Evolutionary conservation across 805 yeast species (phyloP).

Genomic region (Lipomyces kockii): DNA sequence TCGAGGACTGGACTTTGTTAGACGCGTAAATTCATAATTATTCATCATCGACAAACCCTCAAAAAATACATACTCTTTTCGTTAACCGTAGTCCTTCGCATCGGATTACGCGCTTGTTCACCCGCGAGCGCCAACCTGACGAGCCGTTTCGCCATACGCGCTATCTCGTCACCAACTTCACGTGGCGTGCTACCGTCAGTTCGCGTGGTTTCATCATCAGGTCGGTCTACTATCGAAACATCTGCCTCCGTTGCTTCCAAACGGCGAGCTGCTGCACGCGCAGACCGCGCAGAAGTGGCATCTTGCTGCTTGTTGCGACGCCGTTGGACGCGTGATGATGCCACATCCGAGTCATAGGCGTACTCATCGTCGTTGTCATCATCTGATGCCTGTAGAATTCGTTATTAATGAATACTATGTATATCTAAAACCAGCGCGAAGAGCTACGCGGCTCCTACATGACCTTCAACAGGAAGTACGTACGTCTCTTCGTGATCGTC

Average conservation of each 20-base stretch:
- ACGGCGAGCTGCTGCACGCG: neutral
- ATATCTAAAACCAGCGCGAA: neutral
- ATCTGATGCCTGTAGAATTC: neutral
- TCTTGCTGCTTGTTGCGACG: neutral
- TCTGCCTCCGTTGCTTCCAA: neutral
- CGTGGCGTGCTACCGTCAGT: slow-evolving; percentile 2
- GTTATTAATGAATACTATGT: neutral
- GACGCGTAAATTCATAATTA: neutral
- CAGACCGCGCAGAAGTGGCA: neutral
- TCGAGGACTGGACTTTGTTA: slow-evolving; percentile 23
- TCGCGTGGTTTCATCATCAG: neutral
- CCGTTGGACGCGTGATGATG: neutral
- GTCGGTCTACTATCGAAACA: neutral
- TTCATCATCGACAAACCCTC: no score
- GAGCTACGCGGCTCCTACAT: neutral
- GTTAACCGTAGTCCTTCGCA: slow-evolving; percentile 24
- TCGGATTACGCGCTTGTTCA: slow-evolving; percentile 22
- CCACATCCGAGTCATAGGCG: slow-evolving; percentile 1
- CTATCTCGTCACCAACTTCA: slow-evolving; percentile 16
- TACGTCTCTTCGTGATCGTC: neutral
- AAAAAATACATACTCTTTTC: slow-evolving; percentile 23
- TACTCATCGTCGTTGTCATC: neutral
- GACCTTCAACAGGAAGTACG: neutral
- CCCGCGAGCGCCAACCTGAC: slow-evolving; percentile 27
- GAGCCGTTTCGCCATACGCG: slow-evolving; percentile 33